Base-by-base conservation (phyloP, 768 basidiomycete genomes). In the Lactarius akahatsu region DNA sequence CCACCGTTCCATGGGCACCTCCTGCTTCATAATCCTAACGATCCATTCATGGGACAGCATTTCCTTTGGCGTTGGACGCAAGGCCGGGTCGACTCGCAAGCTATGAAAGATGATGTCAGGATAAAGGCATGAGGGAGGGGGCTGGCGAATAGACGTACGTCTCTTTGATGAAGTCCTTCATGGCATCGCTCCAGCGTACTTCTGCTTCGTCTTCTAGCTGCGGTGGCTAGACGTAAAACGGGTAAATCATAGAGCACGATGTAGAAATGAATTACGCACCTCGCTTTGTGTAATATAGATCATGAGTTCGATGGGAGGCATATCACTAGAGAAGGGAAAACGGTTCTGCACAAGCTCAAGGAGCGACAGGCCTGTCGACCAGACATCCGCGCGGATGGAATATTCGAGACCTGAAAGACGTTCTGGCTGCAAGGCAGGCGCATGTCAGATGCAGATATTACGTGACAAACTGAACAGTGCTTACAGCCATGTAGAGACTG, bases 401-500 rank as follows among this genome's bases (percentile, higher is more conserved):
- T 97, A 99, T 70, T 90, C 87, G 63, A 89, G 85, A 6, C 96
- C 96, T 71, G 87, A 89, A 67, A 98, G 96, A 68, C 96, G 89
- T 77, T 98, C 96, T 58, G 96, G 96, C 92, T 94, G 70, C 61
- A 69, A 68, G 61, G 69, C 59, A 69, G 23, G 47, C 45, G 63
- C 65, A 61, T 63, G 65, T 70, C 32, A 71, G 70, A 57, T 6
- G 34, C 28, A 54, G 40, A 47, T 58, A 65, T 65, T 57, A 43
- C 61, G 69, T 67, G 57, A 63, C 52, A 54, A 9, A 23, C 7
- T 54, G 38, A 60, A 47, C 32, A 47, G 30, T 34, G 86, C 96
- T 77, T 73, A 98, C 96, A 70, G 97, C 96, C 96, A 98, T 98
- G 78, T 98, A 99, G 71, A 92, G 91, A 74, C 94, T 94, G 54